phyloP scores from a whole-genome alignment of 352 stramenopile species.

The Phytophthora fragariae region DNA sequence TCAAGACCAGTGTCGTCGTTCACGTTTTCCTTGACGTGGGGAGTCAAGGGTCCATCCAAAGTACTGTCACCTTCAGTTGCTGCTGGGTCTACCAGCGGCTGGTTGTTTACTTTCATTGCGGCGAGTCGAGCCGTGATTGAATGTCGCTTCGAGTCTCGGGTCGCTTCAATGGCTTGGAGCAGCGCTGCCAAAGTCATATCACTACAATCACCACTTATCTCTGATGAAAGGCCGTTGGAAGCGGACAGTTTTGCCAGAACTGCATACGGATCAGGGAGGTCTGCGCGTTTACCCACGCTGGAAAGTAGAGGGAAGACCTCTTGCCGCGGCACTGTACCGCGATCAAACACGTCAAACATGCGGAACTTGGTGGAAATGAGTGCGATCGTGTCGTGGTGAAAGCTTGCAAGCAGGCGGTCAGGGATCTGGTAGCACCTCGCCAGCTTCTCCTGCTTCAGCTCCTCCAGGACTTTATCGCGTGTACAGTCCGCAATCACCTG shows the following conservation, averaged over 20 bases:
- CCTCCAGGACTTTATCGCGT: slow-evolving; percentile 35
- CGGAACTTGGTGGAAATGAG: slow-evolving; percentile 48
- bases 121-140: slow-evolving; percentile 12
- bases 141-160: slow-evolving; percentile 20
- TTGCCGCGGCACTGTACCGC: slow-evolving; percentile 41
- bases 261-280: slow-evolving; percentile 55
- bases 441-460: slow-evolving; percentile 30
- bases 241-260: slow-evolving; percentile 40
- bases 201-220: not conserved
- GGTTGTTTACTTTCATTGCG: slow-evolving; percentile 16
- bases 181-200: slow-evolving; percentile 38
- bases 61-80: not conserved
- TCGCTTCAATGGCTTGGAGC: slow-evolving; percentile 36
- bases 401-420: slow-evolving; percentile 34
- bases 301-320: slow-evolving; percentile 55
- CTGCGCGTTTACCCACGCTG: slow-evolving; percentile 40
- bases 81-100: slow-evolving; percentile 7
- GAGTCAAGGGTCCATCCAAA: not conserved
- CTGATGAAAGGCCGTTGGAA: not conserved
- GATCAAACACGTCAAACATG: slow-evolving; percentile 56
- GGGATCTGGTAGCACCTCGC: slow-evolving; percentile 40
- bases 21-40: not conserved
- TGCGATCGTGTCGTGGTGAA: slow-evolving; percentile 39
- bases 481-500: slow-evolving; percentile 48
- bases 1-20: not conserved